Conservation (phyloP, 2,329 filamentous ascomycete species). For the Diaporthe citri region DNA sequence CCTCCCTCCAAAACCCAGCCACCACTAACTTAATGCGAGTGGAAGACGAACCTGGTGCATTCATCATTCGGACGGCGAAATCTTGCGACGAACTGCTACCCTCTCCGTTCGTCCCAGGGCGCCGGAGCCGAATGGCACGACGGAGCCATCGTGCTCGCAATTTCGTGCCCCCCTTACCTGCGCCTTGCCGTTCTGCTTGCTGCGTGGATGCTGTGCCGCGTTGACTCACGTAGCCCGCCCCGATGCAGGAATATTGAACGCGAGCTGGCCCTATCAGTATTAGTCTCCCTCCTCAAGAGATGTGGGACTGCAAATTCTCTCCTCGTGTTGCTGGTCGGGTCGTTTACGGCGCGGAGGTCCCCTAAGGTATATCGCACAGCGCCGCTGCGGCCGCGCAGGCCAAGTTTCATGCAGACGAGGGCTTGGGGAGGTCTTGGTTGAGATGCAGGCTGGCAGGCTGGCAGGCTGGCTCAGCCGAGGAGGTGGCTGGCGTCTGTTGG, state of each 20-base stretch:
- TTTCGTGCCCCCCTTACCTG: neutral
- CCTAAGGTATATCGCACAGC: neutral
- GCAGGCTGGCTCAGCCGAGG: too few relatives aligned
- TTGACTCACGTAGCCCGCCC: neutral
- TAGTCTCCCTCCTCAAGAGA: neutral
- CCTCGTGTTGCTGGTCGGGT: neutral
- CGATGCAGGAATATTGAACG: neutral
- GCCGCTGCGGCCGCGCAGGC: constrained; percentile 22
- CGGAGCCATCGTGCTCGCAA: constrained; percentile 16
- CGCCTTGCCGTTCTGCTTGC: constrained; percentile 4
- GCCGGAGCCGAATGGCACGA: constrained; percentile 24
- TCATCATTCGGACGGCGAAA: neutral
- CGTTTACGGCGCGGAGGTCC: neutral
- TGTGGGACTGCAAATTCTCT: neutral
- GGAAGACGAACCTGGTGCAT: neutral
- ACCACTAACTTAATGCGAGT: neutral
- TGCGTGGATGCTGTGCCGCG: neutral
- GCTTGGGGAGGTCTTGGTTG: neutral
- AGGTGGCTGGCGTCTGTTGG: constrained; percentile 6
- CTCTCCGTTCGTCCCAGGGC: constrained; percentile 13
- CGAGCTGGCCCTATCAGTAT: neutral
- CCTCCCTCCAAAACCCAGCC: neutral
- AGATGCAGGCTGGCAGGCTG: neutral
- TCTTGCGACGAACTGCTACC: constrained; percentile 13
- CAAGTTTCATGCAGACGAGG: constrained; percentile 11